Evolutionary conservation across 805 yeast species (phyloP).

Genomic region (Spathaspora hagerdaliae): DNA sequence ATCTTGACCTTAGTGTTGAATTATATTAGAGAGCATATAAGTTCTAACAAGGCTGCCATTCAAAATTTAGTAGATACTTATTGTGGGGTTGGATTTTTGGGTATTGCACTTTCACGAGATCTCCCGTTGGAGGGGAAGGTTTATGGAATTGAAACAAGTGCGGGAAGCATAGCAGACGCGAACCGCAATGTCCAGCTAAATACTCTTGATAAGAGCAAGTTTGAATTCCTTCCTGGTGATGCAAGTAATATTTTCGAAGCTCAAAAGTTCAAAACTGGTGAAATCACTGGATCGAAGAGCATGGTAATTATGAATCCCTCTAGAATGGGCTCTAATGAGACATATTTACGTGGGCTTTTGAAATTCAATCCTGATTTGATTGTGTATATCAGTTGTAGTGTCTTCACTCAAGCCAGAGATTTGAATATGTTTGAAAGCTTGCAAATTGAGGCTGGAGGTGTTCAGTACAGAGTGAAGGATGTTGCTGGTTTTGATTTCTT

Average conservation of each 20-base stretch:
- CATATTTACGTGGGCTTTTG: conserved; percentile 32
- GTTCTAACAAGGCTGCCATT: conserved; percentile 5
- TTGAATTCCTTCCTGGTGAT: conserved; percentile 33
- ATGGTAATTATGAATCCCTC: conserved; percentile 45
- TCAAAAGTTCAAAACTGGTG: conserved; percentile 18
- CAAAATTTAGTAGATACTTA: conserved; percentile 38
- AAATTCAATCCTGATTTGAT: conserved; percentile 34
- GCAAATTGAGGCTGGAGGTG: conserved; percentile 9
- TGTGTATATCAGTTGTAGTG: conserved; percentile 43
- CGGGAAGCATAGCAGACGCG: conserved; percentile 30
- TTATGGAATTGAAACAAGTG: conserved; percentile 39
- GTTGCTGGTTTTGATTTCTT: conserved; percentile 43
- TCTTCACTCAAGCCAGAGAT: conserved; percentile 44
- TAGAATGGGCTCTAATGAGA: conserved; percentile 35
- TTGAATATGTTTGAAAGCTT: conserved; percentile 24
- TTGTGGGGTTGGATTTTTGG: conserved; percentile 46
- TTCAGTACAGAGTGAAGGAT: conserved; percentile 17
- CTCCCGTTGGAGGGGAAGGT: conserved; percentile 28
- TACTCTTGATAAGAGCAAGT: conserved; percentile 24
- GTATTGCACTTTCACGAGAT: conserved; percentile 29
- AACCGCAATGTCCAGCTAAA: conserved; percentile 36
- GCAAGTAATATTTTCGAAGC: conserved; percentile 33
- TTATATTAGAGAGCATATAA: conserved; percentile 21
- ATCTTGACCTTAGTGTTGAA: conserved; percentile 34
- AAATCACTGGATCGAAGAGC: conserved; percentile 27